These are phyloP conservation scores for Syzygium oleosum DNA, from an alignment of 345 rosid genomes.

Conservation along the genomic window DNA sequence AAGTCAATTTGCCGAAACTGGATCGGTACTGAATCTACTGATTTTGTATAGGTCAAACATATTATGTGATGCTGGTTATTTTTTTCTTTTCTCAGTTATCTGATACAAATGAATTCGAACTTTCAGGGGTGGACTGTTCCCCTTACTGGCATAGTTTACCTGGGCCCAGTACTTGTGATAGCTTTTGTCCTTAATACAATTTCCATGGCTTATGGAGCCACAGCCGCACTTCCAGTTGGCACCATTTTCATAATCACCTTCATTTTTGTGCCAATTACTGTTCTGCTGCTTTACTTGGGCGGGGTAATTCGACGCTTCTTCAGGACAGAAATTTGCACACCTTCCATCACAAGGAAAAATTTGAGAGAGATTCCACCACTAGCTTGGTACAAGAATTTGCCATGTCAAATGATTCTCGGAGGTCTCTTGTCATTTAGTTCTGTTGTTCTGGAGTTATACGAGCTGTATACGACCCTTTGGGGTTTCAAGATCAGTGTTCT, in stretches of 20 bases:
- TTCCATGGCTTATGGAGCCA: slow-evolving; percentile 62
- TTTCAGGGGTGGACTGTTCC: slow-evolving; percentile 62
- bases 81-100: background rate
- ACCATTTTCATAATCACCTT: slow-evolving; percentile 53
- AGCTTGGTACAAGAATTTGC: slow-evolving; percentile 59
- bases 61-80: background rate
- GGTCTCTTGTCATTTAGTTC: slow-evolving; percentile 73
- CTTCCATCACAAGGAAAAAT: slow-evolving; percentile 40
- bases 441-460: slow-evolving; percentile 59
- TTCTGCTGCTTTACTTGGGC: slow-evolving; percentile 72
- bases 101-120: background rate
- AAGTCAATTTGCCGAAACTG: slow-evolving; percentile 45
- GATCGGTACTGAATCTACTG: slow-evolving; percentile 40
- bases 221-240: slow-evolving; percentile 76
- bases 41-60: background rate
- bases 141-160: slow-evolving; percentile 53
- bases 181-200: slow-evolving; percentile 46
- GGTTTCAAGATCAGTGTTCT: slow-evolving; percentile 59
- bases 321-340: slow-evolving; percentile 55
- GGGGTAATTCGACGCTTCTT: slow-evolving; percentile 51
- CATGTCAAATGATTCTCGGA: slow-evolving; percentile 58
- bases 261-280: slow-evolving; percentile 26
- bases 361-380: slow-evolving; percentile 53
- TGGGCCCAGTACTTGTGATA: slow-evolving; percentile 43
- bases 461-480: slow-evolving; percentile 65